Evolutionary conservation across 306 rosid species (phyloP).

Genomic region (Vachellia pachyceras): DNA sequence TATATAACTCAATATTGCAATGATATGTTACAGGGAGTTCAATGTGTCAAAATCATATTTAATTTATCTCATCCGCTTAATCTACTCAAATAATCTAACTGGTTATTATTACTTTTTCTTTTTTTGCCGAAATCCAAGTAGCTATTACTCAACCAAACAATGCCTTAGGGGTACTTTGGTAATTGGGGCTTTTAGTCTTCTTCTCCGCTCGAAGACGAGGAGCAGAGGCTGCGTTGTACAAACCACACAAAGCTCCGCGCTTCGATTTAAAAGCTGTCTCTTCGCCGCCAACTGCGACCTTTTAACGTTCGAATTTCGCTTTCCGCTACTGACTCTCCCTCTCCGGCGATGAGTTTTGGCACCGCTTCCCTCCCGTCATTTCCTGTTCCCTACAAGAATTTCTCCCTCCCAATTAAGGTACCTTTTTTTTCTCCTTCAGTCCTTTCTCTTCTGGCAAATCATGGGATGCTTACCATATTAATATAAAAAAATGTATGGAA

Average conservation of each 20-base stretch:
- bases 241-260: neutral
- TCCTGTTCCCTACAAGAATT: conserved; percentile 57
- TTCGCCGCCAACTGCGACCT: neutral
- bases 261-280: neutral
- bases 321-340: too few species aligned
- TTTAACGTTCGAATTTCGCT: neutral
- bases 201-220: neutral
- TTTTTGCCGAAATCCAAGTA: too few species aligned
- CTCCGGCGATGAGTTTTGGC: neutral
- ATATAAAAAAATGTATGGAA: neutral
- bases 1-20: too few species aligned
- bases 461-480: neutral
- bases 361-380: conserved; percentile 37
- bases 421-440: too few species aligned
- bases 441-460: neutral
- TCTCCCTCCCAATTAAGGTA: conserved; percentile 69
- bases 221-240: neutral
- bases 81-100: too few species aligned
- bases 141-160: too few species aligned
- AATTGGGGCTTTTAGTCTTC: too few species aligned
- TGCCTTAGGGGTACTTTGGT: too few species aligned
- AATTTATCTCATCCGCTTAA: too few species aligned
- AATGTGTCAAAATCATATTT: too few species aligned
- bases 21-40: too few species aligned
- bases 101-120: too few species aligned